Conservation (phyloP, 2,329 filamentous ascomycete genomes). For the Daldinia sp. region DNA sequence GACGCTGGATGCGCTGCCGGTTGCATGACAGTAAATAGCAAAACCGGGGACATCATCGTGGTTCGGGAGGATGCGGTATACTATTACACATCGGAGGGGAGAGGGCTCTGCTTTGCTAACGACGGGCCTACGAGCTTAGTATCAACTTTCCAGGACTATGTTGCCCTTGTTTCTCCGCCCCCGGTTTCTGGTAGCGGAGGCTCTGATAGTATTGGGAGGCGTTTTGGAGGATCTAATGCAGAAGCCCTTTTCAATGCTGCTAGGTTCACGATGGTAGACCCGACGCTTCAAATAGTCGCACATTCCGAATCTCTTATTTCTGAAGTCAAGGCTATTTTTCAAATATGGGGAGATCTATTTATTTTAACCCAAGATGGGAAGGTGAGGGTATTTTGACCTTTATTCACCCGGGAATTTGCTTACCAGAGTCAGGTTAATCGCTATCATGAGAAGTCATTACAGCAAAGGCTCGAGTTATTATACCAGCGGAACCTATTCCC, state of each 20-base stretch:
- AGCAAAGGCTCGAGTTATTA: slow-evolving; percentile 91
- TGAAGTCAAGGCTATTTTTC: slow-evolving; percentile 82
- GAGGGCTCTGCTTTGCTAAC: slow-evolving; percentile 89
- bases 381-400: slow-evolving; percentile 61
- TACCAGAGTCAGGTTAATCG: slow-evolving; percentile 73
- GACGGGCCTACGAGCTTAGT: slow-evolving; percentile 90
- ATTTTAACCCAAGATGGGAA: slow-evolving; percentile 93
- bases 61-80: slow-evolving; percentile 96
- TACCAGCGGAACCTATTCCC: slow-evolving; percentile 95
- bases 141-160: slow-evolving; percentile 83
- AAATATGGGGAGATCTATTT: slow-evolving; percentile 92
- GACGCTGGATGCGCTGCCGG: slow-evolving; percentile 92
- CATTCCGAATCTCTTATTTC: slow-evolving; percentile 88
- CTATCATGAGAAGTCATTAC: slow-evolving; percentile 90
- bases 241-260: slow-evolving; percentile 88
- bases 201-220: slow-evolving; percentile 73
- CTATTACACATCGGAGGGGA: slow-evolving; percentile 86
- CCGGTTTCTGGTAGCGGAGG: slow-evolving; percentile 62
- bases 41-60: slow-evolving; percentile 87
- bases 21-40: slow-evolving; percentile 89
- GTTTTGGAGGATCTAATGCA: slow-evolving; percentile 77
- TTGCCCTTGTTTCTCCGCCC: slow-evolving; percentile 86
- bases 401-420: slow-evolving; percentile 23
- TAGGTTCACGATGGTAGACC: slow-evolving; percentile 91
- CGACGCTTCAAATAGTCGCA: slow-evolving; percentile 88